A percentile compares a stretch with the other conserved stretches of the same genome.
Conservation (phyloP, 768 basidiomycete species). For the Suillus hirtellus region DNA sequence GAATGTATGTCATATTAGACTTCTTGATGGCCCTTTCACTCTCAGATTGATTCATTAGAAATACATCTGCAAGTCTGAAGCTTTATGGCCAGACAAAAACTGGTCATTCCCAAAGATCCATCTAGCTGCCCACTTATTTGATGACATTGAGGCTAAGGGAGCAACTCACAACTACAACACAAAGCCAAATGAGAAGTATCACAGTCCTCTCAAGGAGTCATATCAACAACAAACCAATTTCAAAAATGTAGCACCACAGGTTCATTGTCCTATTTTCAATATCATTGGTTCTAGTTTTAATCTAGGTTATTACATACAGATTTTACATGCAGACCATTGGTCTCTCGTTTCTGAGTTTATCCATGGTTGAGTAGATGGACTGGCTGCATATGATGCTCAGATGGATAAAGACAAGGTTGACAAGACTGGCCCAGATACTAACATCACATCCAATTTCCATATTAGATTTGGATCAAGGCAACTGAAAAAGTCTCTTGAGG, state of each 20-base stretch:
- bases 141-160: no score
- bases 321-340: constrained; percentile 9
- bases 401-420: not conserved
- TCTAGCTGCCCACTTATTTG: no score
- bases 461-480: not conserved
- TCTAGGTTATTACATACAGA: constrained; percentile 3
- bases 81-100: no score
- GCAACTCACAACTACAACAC: no score
- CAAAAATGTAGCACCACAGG: no score
- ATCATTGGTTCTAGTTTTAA: not conserved
- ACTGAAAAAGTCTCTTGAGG: not conserved
- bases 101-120: no score
- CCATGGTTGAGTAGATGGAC: not conserved
- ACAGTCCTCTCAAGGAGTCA: no score
- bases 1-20: constrained; percentile 18
- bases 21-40: not conserved
- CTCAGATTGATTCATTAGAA: no score
- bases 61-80: no score
- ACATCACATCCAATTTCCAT: not conserved
- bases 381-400: constrained; percentile 18
- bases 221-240: no score
- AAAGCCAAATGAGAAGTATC: no score
- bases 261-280: no score
- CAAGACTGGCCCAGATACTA: not conserved
- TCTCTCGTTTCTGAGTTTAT: constrained; percentile 12